These are phyloP conservation scores for Termitomyces sp. DNA, from an alignment of 768 basidiomycete species.

Conservation along the genomic window DNA sequence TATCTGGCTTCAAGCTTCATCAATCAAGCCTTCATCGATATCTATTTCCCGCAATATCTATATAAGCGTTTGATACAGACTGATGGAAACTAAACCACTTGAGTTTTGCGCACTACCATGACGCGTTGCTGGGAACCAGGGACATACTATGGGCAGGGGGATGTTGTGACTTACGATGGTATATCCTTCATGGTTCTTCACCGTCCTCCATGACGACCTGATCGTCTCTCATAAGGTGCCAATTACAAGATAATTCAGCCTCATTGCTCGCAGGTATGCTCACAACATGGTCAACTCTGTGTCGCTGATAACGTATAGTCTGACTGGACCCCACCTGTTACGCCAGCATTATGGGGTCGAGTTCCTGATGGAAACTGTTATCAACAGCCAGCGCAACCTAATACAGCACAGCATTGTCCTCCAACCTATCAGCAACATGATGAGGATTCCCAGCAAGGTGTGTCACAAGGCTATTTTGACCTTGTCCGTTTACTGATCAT, in stretches of 20 bases:
- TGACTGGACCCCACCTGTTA: conserved; percentile 61
- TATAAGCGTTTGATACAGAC: neutral
- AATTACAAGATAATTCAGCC: conserved; percentile 69
- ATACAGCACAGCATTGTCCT: conserved; percentile 21
- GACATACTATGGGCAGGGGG: conserved; percentile 9
- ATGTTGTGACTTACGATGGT: conserved; percentile 56
- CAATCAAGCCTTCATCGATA: neutral
- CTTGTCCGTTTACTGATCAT: conserved; percentile 1
- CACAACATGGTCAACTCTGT: neutral
- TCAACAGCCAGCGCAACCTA: conserved; percentile 21
- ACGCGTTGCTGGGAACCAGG: conserved; percentile 9
- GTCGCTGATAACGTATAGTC: conserved; percentile 27
- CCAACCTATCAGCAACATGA: conserved; percentile 17
- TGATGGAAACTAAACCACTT: neutral
- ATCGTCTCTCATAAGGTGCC: conserved; percentile 28
- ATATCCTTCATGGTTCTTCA: conserved; percentile 3
- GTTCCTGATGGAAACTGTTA: conserved; percentile 24
- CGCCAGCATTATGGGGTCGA: conserved; percentile 67
- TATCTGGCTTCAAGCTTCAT: neutral
- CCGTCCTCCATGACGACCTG: neutral
- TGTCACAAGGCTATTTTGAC: neutral
- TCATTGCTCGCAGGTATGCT: conserved; percentile 58
- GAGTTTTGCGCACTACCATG: neutral
- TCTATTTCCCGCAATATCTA: neutral
- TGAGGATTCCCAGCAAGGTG: conserved; percentile 13